Base-by-base conservation (phyloP, 2,329 filamentous ascomycete species). In the Cercospora canescens region DNA sequence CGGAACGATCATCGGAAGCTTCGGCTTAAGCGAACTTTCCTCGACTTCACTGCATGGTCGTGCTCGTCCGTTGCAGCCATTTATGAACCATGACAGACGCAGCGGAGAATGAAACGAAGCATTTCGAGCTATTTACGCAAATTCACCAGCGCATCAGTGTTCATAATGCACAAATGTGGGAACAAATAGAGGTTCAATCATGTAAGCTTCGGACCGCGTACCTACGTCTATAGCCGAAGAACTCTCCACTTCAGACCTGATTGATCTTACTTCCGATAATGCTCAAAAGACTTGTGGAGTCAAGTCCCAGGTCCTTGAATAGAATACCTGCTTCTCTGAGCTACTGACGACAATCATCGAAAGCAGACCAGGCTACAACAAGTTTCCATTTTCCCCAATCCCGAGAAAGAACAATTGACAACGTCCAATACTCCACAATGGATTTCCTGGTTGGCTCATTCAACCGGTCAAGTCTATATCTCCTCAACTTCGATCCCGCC, bases 391-490 rank as follows among this genome's bases (percentile, higher is more conserved):
- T 24, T 9, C 26, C 6, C 18, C 16, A 24, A 4, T 24, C 18
- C 30, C 58, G 8, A 52, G 1, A 6, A 2, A 54, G 2, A 24
- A 6, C 30, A 16, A 52, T 21, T 32, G 55, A 34, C 34, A 34
- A 35, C 35, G 7, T 34, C 35, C 41, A 52, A n/a, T 35, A 65
- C 12, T 14, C 8, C 21, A 39, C 18, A 39, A 78, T 78, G 76
- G 76, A 78, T 55, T 77, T 77, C 67, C 69, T 78, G 7, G 76
- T 77, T 26, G 76, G 76, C 57, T 73, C 74, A 3, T 78, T 78
- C 69, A 76, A 76, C 34, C 70, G 73, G 34, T 67, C 74, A 1
- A 65, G 65, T 35, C 70, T 78, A 34, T 77, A 72, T 65, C 76
- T 76, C 16, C 68, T 77, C 11, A 71, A 69, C 58, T 77, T 78